Conservation (phyloP, 129 eudicot genomes). For the Solidago caesia region DNA sequence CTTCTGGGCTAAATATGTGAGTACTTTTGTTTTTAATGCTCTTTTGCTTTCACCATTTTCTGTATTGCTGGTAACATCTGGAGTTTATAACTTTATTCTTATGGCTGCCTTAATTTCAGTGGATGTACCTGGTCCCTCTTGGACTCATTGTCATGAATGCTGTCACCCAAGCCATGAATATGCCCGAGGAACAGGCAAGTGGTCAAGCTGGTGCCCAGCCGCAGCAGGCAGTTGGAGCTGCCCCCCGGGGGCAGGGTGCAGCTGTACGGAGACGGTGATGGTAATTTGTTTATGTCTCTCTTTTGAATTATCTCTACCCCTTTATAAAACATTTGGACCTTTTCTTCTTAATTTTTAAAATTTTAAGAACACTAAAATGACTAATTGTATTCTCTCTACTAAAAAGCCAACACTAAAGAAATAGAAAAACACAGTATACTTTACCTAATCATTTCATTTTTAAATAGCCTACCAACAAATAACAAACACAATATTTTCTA, state of each 20-base stretch:
- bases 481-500: no score
- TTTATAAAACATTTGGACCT: no score
- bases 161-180: slow-evolving; percentile 88
- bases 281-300: background rate
- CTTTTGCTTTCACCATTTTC: background rate
- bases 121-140: slow-evolving; percentile 97
- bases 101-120: slow-evolving; percentile 40
- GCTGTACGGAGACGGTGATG: slow-evolving; percentile 82
- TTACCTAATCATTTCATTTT: no score
- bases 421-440: no score
- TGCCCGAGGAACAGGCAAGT: slow-evolving; percentile 83
- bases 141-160: slow-evolving; percentile 93
- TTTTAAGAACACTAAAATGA: background rate
- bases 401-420: no score
- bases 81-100: slow-evolving; percentile 2
- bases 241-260: slow-evolving; percentile 53
- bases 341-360: no score
- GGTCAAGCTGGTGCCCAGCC: slow-evolving; percentile 66
- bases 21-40: slow-evolving; percentile 24
- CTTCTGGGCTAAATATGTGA: slow-evolving; percentile 98
- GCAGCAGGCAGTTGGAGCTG: slow-evolving; percentile 55
- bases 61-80: background rate
- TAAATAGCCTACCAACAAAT: no score
- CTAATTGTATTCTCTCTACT: no score
- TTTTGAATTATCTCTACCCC: background rate